These are phyloP conservation scores for Thozetella sp. DNA, from an alignment of 495 filamentous ascomycete species.

Conservation along the genomic window DNA sequence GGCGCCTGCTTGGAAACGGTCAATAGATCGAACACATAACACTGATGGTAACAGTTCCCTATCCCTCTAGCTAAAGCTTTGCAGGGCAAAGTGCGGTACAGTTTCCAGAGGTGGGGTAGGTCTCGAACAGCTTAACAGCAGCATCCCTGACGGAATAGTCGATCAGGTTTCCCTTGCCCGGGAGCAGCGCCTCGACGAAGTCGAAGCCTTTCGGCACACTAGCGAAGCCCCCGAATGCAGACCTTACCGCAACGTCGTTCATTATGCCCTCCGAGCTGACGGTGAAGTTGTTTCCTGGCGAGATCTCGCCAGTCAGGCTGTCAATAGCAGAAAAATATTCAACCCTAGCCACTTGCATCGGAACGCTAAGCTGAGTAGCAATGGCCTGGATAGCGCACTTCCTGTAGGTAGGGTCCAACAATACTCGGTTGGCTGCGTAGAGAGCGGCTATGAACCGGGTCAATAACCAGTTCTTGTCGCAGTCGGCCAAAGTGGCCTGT, in stretches of 20 bases:
- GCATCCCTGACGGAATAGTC: slow-evolving; percentile 25
- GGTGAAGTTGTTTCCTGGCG: slow-evolving; percentile 20
- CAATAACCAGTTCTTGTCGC: slow-evolving; percentile 7
- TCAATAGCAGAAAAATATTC: slow-evolving; percentile 21
- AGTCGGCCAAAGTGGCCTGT: slow-evolving; percentile 10
- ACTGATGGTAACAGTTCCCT: no score
- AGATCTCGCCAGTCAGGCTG: slow-evolving; percentile 17
- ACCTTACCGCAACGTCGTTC: slow-evolving; percentile 25
- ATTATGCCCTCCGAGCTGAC: slow-evolving; percentile 22
- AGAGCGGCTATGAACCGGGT: slow-evolving; percentile 28
- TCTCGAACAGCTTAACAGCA: slow-evolving; percentile 12
- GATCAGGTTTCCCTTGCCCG: slow-evolving; percentile 28
- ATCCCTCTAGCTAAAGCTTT: no score
- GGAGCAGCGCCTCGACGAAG: slow-evolving; percentile 22
- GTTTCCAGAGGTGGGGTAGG: slow-evolving; percentile 5
- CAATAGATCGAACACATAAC: no score
- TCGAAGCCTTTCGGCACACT: slow-evolving; percentile 16
- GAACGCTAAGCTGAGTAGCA: slow-evolving; percentile 17
- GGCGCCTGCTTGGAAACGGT: no score
- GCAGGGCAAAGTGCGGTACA: neutral
- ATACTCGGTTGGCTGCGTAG: slow-evolving; percentile 20
- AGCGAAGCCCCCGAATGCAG: slow-evolving; percentile 25
- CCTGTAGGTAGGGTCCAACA: slow-evolving; percentile 14
- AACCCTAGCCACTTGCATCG: slow-evolving; percentile 10
- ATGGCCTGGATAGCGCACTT: slow-evolving; percentile 20